Evolutionary conservation across 345 rosid species (phyloP).

Genomic region (Rubroshorea leprosula): DNA sequence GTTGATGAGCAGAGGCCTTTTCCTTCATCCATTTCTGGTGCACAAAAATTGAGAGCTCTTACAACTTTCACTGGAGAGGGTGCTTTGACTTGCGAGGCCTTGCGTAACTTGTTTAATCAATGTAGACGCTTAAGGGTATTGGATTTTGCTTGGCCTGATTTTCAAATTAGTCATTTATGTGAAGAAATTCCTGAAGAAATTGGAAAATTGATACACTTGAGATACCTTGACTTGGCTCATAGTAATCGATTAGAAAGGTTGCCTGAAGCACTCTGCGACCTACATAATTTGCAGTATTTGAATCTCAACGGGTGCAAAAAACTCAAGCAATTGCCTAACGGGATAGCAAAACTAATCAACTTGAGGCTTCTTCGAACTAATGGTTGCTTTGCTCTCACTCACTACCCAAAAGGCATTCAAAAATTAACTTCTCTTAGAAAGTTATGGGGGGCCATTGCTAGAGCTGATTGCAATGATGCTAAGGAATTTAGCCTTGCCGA

Average conservation of each 20-base stretch:
- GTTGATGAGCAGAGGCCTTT: not conserved
- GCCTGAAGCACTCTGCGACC: not conserved
- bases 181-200: not conserved
- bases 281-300: not conserved
- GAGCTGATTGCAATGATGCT: not conserved
- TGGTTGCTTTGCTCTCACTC: not conserved
- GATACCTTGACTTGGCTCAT: not conserved
- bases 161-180: not conserved
- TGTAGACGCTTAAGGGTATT: not conserved
- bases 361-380: not conserved
- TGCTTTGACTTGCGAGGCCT: not conserved
- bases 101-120: not conserved
- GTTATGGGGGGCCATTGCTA: not conserved
- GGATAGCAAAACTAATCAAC: not conserved
- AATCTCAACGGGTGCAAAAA: not conserved
- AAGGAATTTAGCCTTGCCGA: not conserved
- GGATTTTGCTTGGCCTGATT: not conserved
- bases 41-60: not conserved
- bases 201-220: conserved; percentile 2
- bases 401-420: not conserved
- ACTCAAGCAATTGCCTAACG: not conserved
- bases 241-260: not conserved
- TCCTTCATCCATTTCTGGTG: not conserved
- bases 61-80: not conserved
- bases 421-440: not conserved